Evolutionary conservation across 192 early-diverging fungal genomes (phyloP).

Genomic region (Coemansia biformis): DNA sequence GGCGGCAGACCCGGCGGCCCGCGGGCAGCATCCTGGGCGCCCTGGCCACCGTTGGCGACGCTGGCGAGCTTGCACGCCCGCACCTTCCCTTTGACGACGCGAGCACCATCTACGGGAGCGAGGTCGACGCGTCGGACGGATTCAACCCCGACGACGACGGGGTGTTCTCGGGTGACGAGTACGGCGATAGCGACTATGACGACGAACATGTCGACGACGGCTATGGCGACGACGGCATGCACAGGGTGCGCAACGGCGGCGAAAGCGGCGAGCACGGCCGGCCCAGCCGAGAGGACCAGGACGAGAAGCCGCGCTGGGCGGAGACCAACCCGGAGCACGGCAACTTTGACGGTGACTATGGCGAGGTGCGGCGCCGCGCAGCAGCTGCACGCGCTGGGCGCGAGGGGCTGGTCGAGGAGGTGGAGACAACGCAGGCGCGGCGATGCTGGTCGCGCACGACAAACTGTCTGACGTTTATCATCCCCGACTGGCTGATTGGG

Average conservation of each 20-base stretch:
- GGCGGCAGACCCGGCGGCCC: not conserved
- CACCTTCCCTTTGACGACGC: constrained; percentile 26
- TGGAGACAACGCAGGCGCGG: constrained; percentile 32
- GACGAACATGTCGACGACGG: not conserved
- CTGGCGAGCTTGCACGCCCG: constrained; percentile 31
- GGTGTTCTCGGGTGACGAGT: constrained; percentile 7
- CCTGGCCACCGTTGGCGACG: constrained; percentile 22
- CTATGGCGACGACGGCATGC: not conserved
- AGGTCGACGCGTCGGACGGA: constrained; percentile 14
- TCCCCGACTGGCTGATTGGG: constrained; percentile 34
- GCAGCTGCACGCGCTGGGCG: constrained; percentile 54
- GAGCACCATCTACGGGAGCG: constrained; percentile 35
- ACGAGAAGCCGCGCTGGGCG: constrained; percentile 4
- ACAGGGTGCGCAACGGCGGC: not conserved
- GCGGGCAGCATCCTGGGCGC: constrained; percentile 31
- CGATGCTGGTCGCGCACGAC: constrained; percentile 41
- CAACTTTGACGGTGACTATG: constrained; percentile 26
- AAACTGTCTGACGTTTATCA: constrained; percentile 22
- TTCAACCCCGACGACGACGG: constrained; percentile 17
- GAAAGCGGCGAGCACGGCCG: not conserved
- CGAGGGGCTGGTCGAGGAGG: constrained; percentile 80
- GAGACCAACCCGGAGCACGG: constrained; percentile 9
- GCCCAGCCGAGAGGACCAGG: constrained; percentile 3
- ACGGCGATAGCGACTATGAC: constrained; percentile 1
- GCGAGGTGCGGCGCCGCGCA: constrained; percentile 1